Percentiles rank a stretch among this genome's conserved stretches.
phyloP scores from a whole-genome alignment of 768 basidiomycete genomes.

The Trametes cubensis region DNA sequence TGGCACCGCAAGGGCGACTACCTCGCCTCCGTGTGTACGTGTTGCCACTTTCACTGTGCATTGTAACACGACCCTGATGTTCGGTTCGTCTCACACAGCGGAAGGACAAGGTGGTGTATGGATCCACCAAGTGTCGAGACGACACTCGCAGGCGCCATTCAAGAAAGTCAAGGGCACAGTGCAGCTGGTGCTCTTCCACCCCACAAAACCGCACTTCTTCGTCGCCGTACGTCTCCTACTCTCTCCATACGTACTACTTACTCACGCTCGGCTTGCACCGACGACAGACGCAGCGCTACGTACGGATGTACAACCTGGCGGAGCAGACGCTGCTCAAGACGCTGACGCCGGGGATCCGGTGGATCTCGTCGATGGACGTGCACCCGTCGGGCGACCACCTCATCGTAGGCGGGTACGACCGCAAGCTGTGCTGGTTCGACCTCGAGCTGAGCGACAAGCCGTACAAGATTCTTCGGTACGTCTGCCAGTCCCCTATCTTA shows the following conservation, averaged over 20 bases:
- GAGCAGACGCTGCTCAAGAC: constrained; percentile 94
- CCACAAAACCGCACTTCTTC: constrained; percentile 92
- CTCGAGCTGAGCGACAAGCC: constrained; percentile 95
- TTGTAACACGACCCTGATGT: background rate
- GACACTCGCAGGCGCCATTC: constrained; percentile 98
- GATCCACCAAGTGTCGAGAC: constrained; percentile 92
- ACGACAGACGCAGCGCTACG: constrained; percentile 89
- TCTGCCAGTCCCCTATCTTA: constrained; percentile 5
- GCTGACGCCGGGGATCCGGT: constrained; percentile 90
- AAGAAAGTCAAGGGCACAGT: constrained; percentile 90
- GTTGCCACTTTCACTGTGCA: background rate
- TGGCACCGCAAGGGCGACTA: constrained; percentile 98
- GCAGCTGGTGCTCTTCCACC: constrained; percentile 94
- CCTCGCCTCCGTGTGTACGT: constrained; percentile 91
- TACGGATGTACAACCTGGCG: constrained; percentile 91
- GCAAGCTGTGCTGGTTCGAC: constrained; percentile 98
- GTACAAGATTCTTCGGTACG: constrained; percentile 91
- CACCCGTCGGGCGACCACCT: constrained; percentile 96
- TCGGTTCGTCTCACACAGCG: constrained; percentile 41
- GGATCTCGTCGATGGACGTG: constrained; percentile 97
- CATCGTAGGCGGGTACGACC: constrained; percentile 96
- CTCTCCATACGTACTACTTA: constrained; percentile 13
- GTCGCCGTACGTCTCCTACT: constrained; percentile 73
- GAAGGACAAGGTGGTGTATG: constrained; percentile 84
- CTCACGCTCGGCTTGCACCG: constrained; percentile 1